These are phyloP conservation scores for Aspergillus proliferans DNA, from an alignment of 2,329 filamentous ascomycete genomes.

Conservation along the genomic window DNA sequence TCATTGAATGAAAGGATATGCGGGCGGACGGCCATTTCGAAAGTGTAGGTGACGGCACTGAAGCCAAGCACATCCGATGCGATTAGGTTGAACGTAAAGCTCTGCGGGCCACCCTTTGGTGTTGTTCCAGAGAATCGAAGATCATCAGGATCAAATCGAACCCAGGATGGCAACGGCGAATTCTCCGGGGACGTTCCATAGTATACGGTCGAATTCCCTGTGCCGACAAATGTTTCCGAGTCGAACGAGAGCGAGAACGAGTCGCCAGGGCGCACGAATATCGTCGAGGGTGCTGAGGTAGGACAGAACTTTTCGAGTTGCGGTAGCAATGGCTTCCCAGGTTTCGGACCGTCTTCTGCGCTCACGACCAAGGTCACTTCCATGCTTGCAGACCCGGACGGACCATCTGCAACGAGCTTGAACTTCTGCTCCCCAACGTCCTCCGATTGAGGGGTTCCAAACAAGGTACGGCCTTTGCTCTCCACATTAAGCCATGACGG, in stretches of 20 bases:
- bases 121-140: slow-evolving; percentile 67
- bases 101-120: slow-evolving; percentile 64
- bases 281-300: slow-evolving; percentile 32
- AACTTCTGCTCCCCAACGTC: slow-evolving; percentile 57
- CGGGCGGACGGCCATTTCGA: slow-evolving; percentile 65
- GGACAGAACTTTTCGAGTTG: slow-evolving; percentile 32
- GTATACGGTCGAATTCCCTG: slow-evolving; percentile 55
- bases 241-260: slow-evolving; percentile 67
- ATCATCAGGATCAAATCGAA: slow-evolving; percentile 60
- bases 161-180: slow-evolving; percentile 80
- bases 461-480: slow-evolving; percentile 57
- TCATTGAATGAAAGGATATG: slow-evolving; percentile 63
- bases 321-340: slow-evolving; percentile 28
- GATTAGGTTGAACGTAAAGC: slow-evolving; percentile 65
- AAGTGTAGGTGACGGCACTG: slow-evolving; percentile 57
- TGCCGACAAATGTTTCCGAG: slow-evolving; percentile 58
- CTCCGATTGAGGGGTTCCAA: slow-evolving; percentile 58
- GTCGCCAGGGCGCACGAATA: slow-evolving; percentile 34
- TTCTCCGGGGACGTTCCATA: slow-evolving; percentile 71
- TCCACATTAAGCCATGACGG: slow-evolving; percentile 73
- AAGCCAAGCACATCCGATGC: slow-evolving; percentile 78
- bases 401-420: slow-evolving; percentile 63
- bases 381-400: slow-evolving; percentile 56
- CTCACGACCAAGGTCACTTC: slow-evolving; percentile 67
- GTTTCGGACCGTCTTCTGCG: slow-evolving; percentile 31